Base-by-base conservation (phyloP, 2,329 filamentous ascomycete species). In the Dothiorella sarmentorum region DNA sequence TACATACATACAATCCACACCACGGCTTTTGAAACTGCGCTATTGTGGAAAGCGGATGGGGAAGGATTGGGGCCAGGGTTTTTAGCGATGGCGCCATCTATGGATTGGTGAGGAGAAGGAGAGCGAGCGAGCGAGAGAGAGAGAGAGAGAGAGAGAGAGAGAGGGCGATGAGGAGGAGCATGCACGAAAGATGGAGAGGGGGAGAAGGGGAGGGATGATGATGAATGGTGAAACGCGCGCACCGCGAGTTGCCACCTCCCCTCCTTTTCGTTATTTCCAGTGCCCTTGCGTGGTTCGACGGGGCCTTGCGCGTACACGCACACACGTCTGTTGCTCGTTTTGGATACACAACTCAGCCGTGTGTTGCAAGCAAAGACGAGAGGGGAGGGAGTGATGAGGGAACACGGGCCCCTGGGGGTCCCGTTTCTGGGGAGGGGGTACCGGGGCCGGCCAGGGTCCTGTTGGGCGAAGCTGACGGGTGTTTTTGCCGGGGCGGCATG, bases 11-110 rank as follows among this genome's bases (percentile, higher is more conserved):
- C n/a, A n/a, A n/a, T n/a, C n/a, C n/a, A n/a, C n/a, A n/a, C n/a
- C n/a, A n/a, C n/a, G n/a, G n/a, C 20, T 47, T 31, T 26, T 47
- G 43, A 47, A 47, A 47, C 43, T 27, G n/a, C n/a, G n/a, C n/a
- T n/a, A n/a, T n/a, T n/a, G n/a, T n/a, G n/a, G n/a, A n/a, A n/a
- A n/a, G n/a, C n/a, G n/a, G n/a, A n/a, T n/a, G 11, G 13, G 27
- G 24, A 24, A 15, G 24, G 22, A 15, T 3, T 18, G 4, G 31
- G 33, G 33, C 13, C 6, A 9, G 43, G 20, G 37, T 31, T 31
- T 31, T 22, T 38, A 31, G 47, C 31, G 47, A 52, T 52, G 47
- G 47, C 47, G 47, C 47, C 31, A 52, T 52, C 24, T 47, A n/a
- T 17, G 24, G 22, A 24, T n/a, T n/a, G 27, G 26, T 22, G 24